Base-by-base conservation (phyloP, 331 rosid genomes). In the Prunus yedoensis region DNA sequence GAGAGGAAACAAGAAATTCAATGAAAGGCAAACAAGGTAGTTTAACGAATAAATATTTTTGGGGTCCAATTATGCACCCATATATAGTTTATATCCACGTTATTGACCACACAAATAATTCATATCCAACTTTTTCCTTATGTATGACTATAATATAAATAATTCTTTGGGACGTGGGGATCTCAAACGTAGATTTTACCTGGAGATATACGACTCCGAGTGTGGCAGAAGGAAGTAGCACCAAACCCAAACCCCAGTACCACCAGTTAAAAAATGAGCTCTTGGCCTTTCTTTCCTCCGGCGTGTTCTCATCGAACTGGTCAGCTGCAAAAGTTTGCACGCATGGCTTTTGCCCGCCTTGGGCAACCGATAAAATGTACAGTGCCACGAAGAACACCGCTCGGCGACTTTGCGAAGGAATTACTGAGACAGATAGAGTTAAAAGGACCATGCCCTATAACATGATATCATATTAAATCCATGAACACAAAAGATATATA, bases 241-340 rank as follows among this genome's bases (percentile, higher is more conserved):
- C 51, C 30, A 27, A 53, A 18, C 5, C 63, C 15, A 35, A 53
- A 0, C 72, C 53, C 41, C 52, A 16, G 50, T 64, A 75, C n/a
- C n/a, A n/a, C n/a, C n/a, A n/a, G n/a, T n/a, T n/a, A n/a, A n/a
- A n/a, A n/a, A n/a, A n/a, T n/a, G 78, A 51, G 43, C 79, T 75
- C 70, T 75, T 75, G 18, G 8, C 54, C 21, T 65, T 28, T 16
- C 25, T 49, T 43, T 75, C 72, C 63, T 35, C 53, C 17, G 47
- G 23, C 3, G 69, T 53, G 23, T 64, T n/a, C 10, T 66, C 72
- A 15, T 65, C 72, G 47, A 75, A 75, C 43, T 75, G 79, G 25
- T 75, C 79, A 7, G 79, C 79, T 17, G 71, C 79, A 41, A 75
- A 75, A 0, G 72, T 66, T 20, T 64, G 79, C 20, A 75, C 52